Evolutionary conservation across 768 basidiomycete species (phyloP), one percentile per base, ranked within the genome.

Genomic region (Mycena galericulata): DNA sequence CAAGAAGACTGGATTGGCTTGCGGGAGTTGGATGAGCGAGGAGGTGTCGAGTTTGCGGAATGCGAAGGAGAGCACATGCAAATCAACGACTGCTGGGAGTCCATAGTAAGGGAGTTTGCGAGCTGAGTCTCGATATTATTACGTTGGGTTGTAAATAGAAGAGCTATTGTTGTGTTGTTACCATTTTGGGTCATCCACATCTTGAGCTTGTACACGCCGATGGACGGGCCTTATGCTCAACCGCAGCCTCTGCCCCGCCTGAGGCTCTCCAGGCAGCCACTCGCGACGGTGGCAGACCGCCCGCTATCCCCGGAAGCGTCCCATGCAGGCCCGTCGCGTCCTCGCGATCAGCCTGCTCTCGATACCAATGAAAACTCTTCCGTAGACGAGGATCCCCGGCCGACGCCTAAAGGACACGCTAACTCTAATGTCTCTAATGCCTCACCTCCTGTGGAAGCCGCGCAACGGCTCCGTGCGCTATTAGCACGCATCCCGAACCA

Each of bases 51-150:
- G 15, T 81, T 94, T 30, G 84, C 83, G 60, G 84, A 84, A 22
- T 96, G 95, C 74, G 84, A 88, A 27, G 91, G 92, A 26, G 85
- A 84, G 73, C 95, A 96, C 73, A 95, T 96, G 94, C 83, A 89
- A 51, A 77, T 96, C 47, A 75, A 80, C 1, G 83, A 81, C 15
- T 92, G 91, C 73, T 92, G 90, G 90, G 81, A 89, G 77, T 75
- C 74, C 22, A 66, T 92, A 36, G 85, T 87, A 17, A 73, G 75
- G 65, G 69, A 80, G 63, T 87, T 81, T 75, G 78, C 24, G 17
- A 47, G 54, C 81, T 17, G 86, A 87, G 50, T n/a, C 14, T 8
- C 22, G 61, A 43, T 46, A 65, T 46, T 53, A 24, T 36, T n/a
- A n/a, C n/a, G n/a, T n/a, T n/a, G n/a, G n/a, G n/a, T n/a, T n/a